Conservation (phyloP, 352 stramenopile genomes). For the Blastocystis sp. region DNA sequence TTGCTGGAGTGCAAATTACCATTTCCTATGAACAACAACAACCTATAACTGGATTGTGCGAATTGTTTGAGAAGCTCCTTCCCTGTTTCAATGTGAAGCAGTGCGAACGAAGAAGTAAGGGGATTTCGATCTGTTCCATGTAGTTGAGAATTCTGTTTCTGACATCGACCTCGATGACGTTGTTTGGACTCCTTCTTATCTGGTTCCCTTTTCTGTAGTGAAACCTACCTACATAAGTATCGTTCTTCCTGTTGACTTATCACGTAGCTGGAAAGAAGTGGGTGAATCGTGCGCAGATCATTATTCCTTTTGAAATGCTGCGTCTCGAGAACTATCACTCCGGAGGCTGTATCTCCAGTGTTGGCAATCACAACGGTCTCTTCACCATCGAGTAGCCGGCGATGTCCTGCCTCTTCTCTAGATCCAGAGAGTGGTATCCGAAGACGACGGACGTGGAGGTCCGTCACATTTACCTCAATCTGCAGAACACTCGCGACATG, state of each 20-base stretch:
- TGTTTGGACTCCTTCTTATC: constrained; percentile 4
- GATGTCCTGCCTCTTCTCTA: neutral
- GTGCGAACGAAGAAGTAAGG: neutral
- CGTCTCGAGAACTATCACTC: neutral
- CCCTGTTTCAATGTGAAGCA: constrained; percentile 55
- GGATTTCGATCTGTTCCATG: neutral
- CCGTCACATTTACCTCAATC: neutral
- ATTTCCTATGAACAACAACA: neutral
- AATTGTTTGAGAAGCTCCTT: neutral
- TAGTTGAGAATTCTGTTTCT: constrained; percentile 12
- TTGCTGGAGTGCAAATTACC: neutral
- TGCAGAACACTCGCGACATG: neutral
- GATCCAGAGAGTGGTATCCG: neutral
- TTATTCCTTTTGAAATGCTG: neutral
- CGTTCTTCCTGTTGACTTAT: neutral
- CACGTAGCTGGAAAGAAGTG: neutral
- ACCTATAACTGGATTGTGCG: neutral
- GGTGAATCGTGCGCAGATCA: constrained; percentile 5
- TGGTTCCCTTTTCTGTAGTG: constrained; percentile 40
- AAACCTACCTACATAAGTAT: constrained; percentile 1
- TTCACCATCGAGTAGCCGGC: neutral
- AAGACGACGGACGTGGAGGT: neutral
- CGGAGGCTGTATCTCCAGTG: neutral
- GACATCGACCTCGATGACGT: constrained; percentile 50
- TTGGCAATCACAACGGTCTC: neutral